These are phyloP conservation scores for Ehretia macrophylla DNA, from an alignment of 257 asterid species.

Conservation along the genomic window DNA sequence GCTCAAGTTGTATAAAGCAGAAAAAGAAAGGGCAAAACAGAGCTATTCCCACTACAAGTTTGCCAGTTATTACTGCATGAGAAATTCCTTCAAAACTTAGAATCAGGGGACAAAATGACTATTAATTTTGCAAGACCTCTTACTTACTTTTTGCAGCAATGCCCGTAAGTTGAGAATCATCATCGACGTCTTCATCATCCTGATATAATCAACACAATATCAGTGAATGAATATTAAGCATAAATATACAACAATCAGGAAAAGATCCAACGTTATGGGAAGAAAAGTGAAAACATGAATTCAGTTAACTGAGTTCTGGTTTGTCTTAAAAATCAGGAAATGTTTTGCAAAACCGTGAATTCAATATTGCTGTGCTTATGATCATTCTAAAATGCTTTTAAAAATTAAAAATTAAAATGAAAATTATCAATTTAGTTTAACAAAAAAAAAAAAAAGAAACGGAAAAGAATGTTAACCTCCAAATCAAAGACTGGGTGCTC, in stretches of 20 bases:
- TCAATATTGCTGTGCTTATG: background rate
- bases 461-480: constrained; percentile 43
- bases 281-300: background rate
- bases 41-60: no score
- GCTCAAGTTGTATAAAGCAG: no score
- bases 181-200: constrained; percentile 23
- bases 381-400: background rate
- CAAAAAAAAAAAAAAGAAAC: background rate
- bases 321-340: no score
- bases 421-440: background rate
- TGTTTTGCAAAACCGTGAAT: no score
- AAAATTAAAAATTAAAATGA: background rate
- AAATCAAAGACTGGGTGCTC: constrained; percentile 74
- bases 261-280: background rate
- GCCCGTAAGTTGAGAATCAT: constrained; percentile 54
- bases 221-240: background rate
- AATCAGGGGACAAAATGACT: constrained; percentile 2
- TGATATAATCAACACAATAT: background rate
- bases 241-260: background rate
- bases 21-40: no score
- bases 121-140: constrained; percentile 18
- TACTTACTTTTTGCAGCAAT: constrained; percentile 79
- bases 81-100: background rate
- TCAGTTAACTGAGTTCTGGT: background rate
- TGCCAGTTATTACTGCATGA: no score